Base-by-base conservation (phyloP, 345 rosid species). In the Brassica incana region DNA sequence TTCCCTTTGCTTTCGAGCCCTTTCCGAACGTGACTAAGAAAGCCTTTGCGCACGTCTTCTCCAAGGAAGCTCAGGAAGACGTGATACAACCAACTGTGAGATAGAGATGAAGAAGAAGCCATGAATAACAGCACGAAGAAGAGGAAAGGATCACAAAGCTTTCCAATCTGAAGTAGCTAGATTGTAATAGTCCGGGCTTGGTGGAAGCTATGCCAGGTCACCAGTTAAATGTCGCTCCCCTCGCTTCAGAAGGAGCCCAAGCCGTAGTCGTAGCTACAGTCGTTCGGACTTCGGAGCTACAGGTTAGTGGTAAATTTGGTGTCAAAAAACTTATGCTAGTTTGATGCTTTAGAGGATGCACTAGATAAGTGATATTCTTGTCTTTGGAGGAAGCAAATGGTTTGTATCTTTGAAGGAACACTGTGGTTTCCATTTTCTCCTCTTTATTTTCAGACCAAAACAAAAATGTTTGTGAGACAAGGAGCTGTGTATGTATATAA, bases 401-500 rank as follows among this genome's bases (percentile, higher is more conserved):
- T 36, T 60, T 38, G 71, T 20, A 38, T 16, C 69, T 67, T 40
- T 68, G 32, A 35, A 36, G 15, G 60, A 10, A 50, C 48, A 54
- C 56, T 71, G 60, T 56, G 52, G 27, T 56, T 56, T 38, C 72
- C 16, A 0, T 58, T 78, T 25, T 77, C 36, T 12, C 65, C 33
- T 70, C 27, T 77, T 9, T 77, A 70, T 62, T 20, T 58, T 10
- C 65, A 54, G 78, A 38, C 80, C 6, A 65, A 67, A 30, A 8
- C 58, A 67, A 67, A 67, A 36, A 58, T 11, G 29, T 12, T 29
- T 65, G 29, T 27, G 67, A 45, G 60, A 36, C 20, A 63, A 72
- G 59, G 56, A 50, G 14, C 40, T 80, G 59, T 80, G 56, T 69
- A 69, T 79, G 78, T 69, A 79, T 67, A 69, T 18, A 3, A 20